Evolutionary conservation across 495 filamentous ascomycete genomes (phyloP).

Genomic region (Aspergillus avenaceus): DNA sequence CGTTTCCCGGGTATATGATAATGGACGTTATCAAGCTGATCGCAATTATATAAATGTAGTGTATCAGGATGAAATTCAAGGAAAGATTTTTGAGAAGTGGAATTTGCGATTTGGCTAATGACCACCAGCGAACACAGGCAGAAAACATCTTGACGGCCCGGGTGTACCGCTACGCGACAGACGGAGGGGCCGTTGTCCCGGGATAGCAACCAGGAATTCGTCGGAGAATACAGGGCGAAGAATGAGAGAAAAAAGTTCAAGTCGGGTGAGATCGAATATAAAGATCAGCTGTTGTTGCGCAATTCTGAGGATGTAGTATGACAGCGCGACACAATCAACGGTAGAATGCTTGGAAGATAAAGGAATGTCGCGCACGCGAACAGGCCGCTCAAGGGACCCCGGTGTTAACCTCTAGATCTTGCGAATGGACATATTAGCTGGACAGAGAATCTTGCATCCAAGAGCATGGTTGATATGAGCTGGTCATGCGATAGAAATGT

Average conservation of each 20-base stretch:
- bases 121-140: conserved; percentile 17
- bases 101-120: conserved; percentile 21
- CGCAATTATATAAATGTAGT: conserved; percentile 79
- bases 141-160: conserved; percentile 27
- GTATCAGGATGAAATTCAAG: conserved; percentile 81
- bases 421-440: not conserved
- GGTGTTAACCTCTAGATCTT: not conserved
- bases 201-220: not conserved
- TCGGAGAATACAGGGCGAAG: not conserved
- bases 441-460: not conserved
- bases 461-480: not conserved
- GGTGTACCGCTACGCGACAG: not conserved
- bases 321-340: too few relatives aligned
- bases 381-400: not conserved
- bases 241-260: not conserved
- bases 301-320: not conserved
- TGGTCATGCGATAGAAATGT: not conserved
- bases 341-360: too few relatives aligned
- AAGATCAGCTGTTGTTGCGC: not conserved
- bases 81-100: conserved; percentile 46
- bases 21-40: conserved; percentile 68
- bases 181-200: not conserved
- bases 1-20: conserved; percentile 60
- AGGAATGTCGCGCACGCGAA: not conserved
- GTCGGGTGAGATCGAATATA: not conserved